These are phyloP conservation scores for Ambrosiella xylebori DNA, from an alignment of 2,329 filamentous ascomycete genomes.

Conservation along the genomic window DNA sequence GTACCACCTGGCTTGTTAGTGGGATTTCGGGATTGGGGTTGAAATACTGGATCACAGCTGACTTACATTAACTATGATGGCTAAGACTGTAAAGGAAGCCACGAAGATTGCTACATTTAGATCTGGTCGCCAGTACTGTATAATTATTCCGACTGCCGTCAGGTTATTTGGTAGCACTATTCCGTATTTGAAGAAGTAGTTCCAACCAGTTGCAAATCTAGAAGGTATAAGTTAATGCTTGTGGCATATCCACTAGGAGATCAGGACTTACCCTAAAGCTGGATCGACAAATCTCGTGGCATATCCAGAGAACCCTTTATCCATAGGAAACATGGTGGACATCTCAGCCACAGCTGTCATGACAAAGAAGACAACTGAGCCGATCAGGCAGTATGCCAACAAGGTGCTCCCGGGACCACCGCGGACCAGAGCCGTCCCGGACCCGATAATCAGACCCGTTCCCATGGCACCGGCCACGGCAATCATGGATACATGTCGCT, in stretches of 20 bases:
- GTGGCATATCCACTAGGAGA: neutral
- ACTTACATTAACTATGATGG: conserved; percentile 20
- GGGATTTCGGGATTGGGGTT: neutral
- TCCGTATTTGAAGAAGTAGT: conserved; percentile 23
- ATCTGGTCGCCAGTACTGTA: conserved; percentile 21
- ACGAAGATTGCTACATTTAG: conserved; percentile 25
- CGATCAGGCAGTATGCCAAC: conserved; percentile 26
- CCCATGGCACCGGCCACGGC: conserved; percentile 24
- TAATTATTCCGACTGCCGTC: conserved; percentile 22
- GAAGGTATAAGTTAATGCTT: neutral
- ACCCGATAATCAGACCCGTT: conserved; percentile 31
- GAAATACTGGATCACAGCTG: neutral
- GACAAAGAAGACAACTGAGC: conserved; percentile 35
- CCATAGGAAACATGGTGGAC: conserved; percentile 17
- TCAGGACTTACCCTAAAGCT: conserved; percentile 16
- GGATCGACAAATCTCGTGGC: conserved; percentile 19
- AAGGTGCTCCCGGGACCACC: conserved; percentile 27
- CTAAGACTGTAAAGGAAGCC: conserved; percentile 19
- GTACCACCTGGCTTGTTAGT: conserved; percentile 16
- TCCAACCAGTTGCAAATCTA: conserved; percentile 25
- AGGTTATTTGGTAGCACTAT: conserved; percentile 24
- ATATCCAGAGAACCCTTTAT: conserved; percentile 19
- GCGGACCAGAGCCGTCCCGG: conserved; percentile 30
- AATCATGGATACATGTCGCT: conserved; percentile 21
- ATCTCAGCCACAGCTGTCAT: conserved; percentile 29